These are phyloP conservation scores for Boletus patriciae DNA, from an alignment of 768 basidiomycete genomes.

Conservation along the genomic window DNA sequence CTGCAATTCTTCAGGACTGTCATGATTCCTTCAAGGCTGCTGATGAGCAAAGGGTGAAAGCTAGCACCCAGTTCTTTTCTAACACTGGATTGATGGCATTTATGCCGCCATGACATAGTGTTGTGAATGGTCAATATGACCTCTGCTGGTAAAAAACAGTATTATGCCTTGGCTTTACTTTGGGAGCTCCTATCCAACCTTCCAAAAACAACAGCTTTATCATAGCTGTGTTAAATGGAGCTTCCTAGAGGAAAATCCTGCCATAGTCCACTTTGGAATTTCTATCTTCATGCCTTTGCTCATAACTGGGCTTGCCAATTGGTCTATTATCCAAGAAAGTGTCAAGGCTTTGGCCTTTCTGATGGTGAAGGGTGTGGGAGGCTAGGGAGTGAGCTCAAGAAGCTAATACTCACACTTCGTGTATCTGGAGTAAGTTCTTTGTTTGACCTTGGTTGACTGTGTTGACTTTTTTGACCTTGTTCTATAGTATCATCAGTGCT, in stretches of 20 bases:
- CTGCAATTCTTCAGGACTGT: too few relatives aligned
- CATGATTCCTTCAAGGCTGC: too few relatives aligned
- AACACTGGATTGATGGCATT: too few relatives aligned
- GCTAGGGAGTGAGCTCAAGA: background rate
- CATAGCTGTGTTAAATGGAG: background rate
- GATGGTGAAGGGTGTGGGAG: background rate
- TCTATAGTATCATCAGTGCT: background rate
- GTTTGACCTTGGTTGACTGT: too few relatives aligned
- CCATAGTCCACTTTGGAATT: background rate
- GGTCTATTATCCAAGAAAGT: too few relatives aligned
- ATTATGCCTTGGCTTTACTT: background rate
- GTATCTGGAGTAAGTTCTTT: background rate
- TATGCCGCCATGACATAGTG: too few relatives aligned
- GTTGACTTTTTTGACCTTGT: too few relatives aligned
- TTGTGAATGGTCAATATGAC: too few relatives aligned
- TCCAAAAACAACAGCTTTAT: background rate
- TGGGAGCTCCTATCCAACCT: background rate
- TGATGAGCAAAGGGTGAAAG: too few relatives aligned
- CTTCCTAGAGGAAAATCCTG: background rate
- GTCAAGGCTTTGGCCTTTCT: too few relatives aligned
- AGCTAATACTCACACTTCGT: background rate
- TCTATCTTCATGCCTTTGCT: background rate
- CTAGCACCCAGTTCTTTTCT: too few relatives aligned
- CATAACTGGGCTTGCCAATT: too few relatives aligned
- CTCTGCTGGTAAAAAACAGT: background rate